These are phyloP conservation scores for Durotheca rogersii DNA, from an alignment of 495 filamentous ascomycete species.

Conservation along the genomic window DNA sequence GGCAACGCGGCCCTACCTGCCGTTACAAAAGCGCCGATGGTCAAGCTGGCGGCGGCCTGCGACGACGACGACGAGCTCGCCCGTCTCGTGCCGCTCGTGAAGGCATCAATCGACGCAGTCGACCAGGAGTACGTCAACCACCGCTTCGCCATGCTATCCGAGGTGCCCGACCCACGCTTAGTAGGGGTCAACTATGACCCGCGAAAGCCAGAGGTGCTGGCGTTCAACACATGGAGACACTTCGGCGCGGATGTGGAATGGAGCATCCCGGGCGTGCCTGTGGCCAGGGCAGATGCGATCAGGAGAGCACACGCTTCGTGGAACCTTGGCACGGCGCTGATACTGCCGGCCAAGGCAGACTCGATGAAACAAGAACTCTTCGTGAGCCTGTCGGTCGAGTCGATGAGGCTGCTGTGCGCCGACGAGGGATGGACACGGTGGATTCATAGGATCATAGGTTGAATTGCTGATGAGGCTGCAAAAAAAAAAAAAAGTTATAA, in stretches of 20 bases:
- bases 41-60: constrained; percentile 20
- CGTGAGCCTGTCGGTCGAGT: constrained; percentile 36
- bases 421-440: constrained; percentile 38
- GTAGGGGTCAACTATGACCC: constrained; percentile 39
- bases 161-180: constrained; percentile 36
- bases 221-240: constrained; percentile 41
- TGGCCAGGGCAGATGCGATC: constrained; percentile 35
- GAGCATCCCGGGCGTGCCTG: constrained; percentile 36
- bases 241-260: constrained; percentile 39
- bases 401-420: constrained; percentile 36
- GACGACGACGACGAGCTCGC: constrained; percentile 26
- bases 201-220: constrained; percentile 33
- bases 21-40: constrained; percentile 25
- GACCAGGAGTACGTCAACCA: constrained; percentile 36
- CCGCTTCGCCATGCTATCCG: constrained; percentile 35
- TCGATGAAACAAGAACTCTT: constrained; percentile 34
- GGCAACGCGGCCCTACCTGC: constrained; percentile 36
- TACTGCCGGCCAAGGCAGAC: constrained; percentile 35
- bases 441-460: constrained; percentile 38
- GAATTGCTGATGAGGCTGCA: constrained; percentile 28
- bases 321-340: constrained; percentile 36
- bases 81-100: constrained; percentile 24
- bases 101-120: constrained; percentile 33
- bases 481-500: constrained; percentile 32
- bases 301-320: constrained; percentile 35